Evolutionary conservation across 495 filamentous ascomycete genomes (phyloP), one percentile per base, ranked within the genome.

Genomic region (Stereocaulon alpinum): DNA sequence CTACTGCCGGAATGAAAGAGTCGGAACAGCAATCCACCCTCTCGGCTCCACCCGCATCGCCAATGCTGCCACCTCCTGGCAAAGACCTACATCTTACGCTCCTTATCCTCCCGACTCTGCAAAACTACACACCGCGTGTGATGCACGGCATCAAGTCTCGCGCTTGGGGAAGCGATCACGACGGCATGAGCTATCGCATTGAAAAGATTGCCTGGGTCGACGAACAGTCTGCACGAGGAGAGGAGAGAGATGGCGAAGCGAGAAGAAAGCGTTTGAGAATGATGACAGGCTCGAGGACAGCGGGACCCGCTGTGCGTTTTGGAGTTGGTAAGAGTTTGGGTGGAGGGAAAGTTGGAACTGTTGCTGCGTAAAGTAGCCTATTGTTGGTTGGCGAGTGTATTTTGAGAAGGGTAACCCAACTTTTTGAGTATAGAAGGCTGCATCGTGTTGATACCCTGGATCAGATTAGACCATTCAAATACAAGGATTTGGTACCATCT

Each of bases 101-200:
- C 3, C 74, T 96, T 15, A 83, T 97, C 32, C 76, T 97, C 0
- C 93, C 93, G 0, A 72, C 79, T 0, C 76, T 98, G 9, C 80
- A 88, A 60, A 80, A 81, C 52, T 98, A 97, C 64, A 74, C 82
- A 1, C 81, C 82, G 6, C 85, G 82, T 0, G 83, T 85, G 1
- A 74, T 87, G 37, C 89, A 86, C 66, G 93, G 90, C 0, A 77
- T 98, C 58, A 84, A 81, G 67, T 91, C 86, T 56, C 83, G 91
- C 3, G 76, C 82, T 49, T 97, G 89, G 77, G 74, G 75, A 6
- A 68, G 62, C 24, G 63, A 69, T 10, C 91, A 96, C 64, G 89
- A 95, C 59, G 93, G 93, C 1, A 80, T 94, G 74, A 95, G 89
- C 66, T 97, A 89, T 73, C 89, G 84, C 73, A 80, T 98, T 20